phyloP scores from a whole-genome alignment of 1,284 basidiomycete genomes.

The Singerocomus inundabilis region DNA sequence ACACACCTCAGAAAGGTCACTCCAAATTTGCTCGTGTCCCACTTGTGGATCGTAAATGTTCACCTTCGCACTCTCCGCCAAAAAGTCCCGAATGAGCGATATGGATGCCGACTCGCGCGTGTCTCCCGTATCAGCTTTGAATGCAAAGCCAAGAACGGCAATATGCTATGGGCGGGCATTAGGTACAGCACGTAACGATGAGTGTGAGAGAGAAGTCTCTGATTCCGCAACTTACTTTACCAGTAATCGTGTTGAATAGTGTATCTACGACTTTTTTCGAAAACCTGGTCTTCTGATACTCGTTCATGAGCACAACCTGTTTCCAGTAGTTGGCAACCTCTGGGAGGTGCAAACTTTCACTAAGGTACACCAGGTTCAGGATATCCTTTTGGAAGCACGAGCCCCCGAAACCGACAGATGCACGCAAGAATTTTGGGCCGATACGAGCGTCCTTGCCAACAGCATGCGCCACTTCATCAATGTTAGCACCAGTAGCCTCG shows the following conservation, averaged over 20 bases:
- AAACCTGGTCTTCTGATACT: slow-evolving; percentile 92
- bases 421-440: slow-evolving; percentile 94
- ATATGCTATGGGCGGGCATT: slow-evolving; percentile 63
- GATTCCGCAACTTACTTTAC: slow-evolving; percentile 60
- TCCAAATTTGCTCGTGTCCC: slow-evolving; percentile 69
- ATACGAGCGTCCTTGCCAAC: slow-evolving; percentile 93
- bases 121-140: slow-evolving; percentile 97
- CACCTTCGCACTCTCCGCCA: slow-evolving; percentile 83
- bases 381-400: slow-evolving; percentile 99
- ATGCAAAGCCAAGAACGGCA: slow-evolving; percentile 94
- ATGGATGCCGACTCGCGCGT: slow-evolving; percentile 98
- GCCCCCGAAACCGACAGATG: slow-evolving; percentile 95
- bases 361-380: slow-evolving; percentile 96
- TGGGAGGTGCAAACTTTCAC: slow-evolving; percentile 90
- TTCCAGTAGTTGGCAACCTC: slow-evolving; percentile 99
- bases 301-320: slow-evolving; percentile 94
- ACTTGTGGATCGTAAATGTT: slow-evolving; percentile 94
- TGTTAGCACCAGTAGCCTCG: slow-evolving; percentile 98
- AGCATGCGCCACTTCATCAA: slow-evolving; percentile 95
- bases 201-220: slow-evolving; percentile 1
- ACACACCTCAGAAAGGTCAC: slow-evolving; percentile 67
- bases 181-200: slow-evolving; percentile 1
- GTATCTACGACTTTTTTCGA: slow-evolving; percentile 90
- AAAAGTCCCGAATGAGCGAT: slow-evolving; percentile 92
- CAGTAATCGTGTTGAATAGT: slow-evolving; percentile 96